phyloP scores from a whole-genome alignment of 148 eudicot genomes.

The Nyssa sinensis region DNA sequence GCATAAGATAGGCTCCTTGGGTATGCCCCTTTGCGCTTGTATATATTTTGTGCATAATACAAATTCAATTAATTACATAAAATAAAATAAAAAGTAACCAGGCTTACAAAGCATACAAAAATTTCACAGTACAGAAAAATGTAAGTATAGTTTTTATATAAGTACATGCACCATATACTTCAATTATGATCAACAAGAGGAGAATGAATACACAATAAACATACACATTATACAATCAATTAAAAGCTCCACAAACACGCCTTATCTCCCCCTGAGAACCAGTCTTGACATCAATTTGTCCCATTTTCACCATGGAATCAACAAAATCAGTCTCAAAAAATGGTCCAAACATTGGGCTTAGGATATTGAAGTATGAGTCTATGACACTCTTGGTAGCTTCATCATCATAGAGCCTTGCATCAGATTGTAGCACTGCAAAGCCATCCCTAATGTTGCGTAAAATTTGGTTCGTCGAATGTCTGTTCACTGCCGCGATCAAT shows the following conservation, averaged over 20 bases:
- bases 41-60: too few species aligned
- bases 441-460: conserved; percentile 46
- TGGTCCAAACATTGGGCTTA: conserved; percentile 31
- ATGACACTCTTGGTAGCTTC: conserved; percentile 33
- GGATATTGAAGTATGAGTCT: conserved; percentile 39
- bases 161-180: background rate
- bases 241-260: conserved; percentile 48
- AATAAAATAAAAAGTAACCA: too few species aligned
- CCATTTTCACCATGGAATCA: conserved; percentile 53
- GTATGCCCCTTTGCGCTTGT: too few species aligned
- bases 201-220: background rate
- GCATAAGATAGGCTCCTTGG: too few species aligned
- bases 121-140: too few species aligned
- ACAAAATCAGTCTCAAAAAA: conserved; percentile 51
- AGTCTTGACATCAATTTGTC: conserved; percentile 44
- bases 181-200: too few species aligned
- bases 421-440: conserved; percentile 51
- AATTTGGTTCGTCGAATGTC: conserved; percentile 44
- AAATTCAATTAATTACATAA: too few species aligned
- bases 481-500: conserved; percentile 39
- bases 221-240: conserved; percentile 11
- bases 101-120: too few species aligned
- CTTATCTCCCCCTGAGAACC: conserved; percentile 44
- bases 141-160: too few species aligned
- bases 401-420: conserved; percentile 54